phyloP scores from a whole-genome alignment of 2,329 filamentous ascomycete species.

The Pleomassaria siparia region DNA sequence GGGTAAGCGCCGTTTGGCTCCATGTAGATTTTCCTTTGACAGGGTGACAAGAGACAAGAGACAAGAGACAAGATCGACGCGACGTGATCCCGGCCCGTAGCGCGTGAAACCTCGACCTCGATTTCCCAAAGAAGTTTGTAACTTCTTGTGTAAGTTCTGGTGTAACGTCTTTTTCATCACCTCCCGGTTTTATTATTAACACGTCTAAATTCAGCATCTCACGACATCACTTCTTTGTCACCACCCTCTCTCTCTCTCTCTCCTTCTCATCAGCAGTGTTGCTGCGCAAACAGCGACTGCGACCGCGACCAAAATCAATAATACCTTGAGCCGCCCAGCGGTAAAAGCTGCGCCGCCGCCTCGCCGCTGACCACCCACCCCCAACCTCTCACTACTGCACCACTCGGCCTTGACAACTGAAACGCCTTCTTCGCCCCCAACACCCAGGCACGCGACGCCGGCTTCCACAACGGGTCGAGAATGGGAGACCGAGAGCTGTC shows the following conservation, averaged over 20 bases:
- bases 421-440: conserved; percentile 9
- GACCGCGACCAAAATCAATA: not conserved
- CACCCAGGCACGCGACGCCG: conserved; percentile 5
- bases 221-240: too few relatives aligned
- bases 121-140: not conserved
- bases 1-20: conserved; percentile 1
- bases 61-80: too few relatives aligned
- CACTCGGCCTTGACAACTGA: conserved; percentile 9
- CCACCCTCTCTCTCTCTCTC: not conserved
- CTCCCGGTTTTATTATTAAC: too few relatives aligned
- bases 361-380: conserved; percentile 5
- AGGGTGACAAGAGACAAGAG: too few relatives aligned
- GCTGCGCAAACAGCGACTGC: not conserved
- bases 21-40: too few relatives aligned
- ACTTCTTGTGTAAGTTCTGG: too few relatives aligned
- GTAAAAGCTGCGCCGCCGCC: not conserved
- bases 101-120: not conserved
- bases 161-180: too few relatives aligned
- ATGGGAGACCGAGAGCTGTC: conserved; percentile 30
- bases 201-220: too few relatives aligned
- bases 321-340: not conserved
- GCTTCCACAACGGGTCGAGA: conserved; percentile 3
- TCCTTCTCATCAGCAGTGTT: not conserved
- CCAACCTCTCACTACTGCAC: not conserved
- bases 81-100: conserved; percentile 1